Conservation (phyloP, 1,139 yeast species). For the Entelexis sorbosivorans region DNA sequence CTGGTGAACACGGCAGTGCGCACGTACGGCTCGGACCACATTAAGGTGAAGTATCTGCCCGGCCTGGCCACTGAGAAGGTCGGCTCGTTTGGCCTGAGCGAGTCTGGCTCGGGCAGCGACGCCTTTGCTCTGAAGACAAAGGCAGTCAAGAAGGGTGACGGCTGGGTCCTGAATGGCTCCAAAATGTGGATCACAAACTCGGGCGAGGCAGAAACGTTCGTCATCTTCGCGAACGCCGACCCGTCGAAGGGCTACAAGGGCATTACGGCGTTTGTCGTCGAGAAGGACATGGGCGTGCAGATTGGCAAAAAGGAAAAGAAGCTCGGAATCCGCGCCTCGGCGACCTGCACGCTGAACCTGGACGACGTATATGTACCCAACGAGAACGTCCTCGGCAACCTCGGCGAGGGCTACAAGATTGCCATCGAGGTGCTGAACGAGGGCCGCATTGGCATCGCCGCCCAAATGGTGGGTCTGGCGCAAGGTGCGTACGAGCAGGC, state of each 20-base stretch:
- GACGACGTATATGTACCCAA: constrained; percentile 37
- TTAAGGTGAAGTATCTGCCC: constrained; percentile 35
- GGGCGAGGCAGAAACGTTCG: constrained; percentile 36
- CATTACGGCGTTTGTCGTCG: constrained; percentile 38
- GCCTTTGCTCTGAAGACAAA: constrained; percentile 33
- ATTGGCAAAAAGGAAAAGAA: constrained; percentile 39
- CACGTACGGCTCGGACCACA: constrained; percentile 32
- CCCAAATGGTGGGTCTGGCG: constrained; percentile 39
- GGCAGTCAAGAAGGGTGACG: constrained; percentile 24
- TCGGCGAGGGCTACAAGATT: constrained; percentile 39
- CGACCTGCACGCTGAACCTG: constrained; percentile 36
- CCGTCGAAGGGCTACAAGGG: constrained; percentile 38
- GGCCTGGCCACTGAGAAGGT: constrained; percentile 32
- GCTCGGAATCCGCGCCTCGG: constrained; percentile 37
- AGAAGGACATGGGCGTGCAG: constrained; percentile 34
- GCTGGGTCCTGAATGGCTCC: constrained; percentile 34
- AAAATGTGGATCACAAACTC: constrained; percentile 42
- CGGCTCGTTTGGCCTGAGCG: constrained; percentile 37
- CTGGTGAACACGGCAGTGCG: constrained; percentile 36
- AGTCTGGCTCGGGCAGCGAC: constrained; percentile 37
- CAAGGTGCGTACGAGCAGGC: constrained; percentile 38
- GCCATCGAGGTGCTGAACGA: constrained; percentile 38
- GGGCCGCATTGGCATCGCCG: constrained; percentile 40
- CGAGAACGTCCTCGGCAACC: constrained; percentile 36
- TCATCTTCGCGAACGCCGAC: constrained; percentile 36